These are phyloP conservation scores for Penicillium diatomitis DNA, from an alignment of 495 filamentous ascomycete species.

Conservation along the genomic window DNA sequence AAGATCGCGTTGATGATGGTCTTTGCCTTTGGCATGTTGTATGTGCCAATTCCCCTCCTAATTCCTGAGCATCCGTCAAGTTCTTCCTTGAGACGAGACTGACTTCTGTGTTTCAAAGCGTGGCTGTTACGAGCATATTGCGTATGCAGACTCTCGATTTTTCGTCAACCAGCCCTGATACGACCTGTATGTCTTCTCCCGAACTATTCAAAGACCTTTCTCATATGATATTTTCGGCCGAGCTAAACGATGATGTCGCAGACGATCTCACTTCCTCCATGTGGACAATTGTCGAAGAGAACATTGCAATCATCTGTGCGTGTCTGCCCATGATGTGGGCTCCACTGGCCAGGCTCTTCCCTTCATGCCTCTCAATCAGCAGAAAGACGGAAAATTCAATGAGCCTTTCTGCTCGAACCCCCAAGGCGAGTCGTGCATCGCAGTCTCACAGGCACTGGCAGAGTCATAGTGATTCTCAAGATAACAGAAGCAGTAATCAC, in stretches of 20 bases:
- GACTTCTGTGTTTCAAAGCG: constrained; percentile 8
- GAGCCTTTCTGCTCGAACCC: neutral
- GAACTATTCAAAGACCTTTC: neutral
- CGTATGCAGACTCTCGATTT: constrained; percentile 22
- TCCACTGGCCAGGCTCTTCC: constrained; percentile 5
- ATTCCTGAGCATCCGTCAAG: no score
- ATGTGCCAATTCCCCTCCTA: neutral
- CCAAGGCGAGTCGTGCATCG: neutral
- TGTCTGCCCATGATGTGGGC: constrained; percentile 29
- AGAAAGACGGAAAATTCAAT: neutral
- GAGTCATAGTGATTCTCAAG: no score
- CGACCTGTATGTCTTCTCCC: constrained; percentile 8
- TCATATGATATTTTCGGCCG: neutral
- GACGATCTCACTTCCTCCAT: constrained; percentile 27
- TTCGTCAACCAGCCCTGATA: constrained; percentile 14
- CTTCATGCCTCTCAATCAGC: neutral
- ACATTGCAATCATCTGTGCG: constrained; percentile 38
- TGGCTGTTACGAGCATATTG: constrained; percentile 23
- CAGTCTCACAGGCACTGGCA: neutral
- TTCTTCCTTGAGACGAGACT: neutral
- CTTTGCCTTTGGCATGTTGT: neutral
- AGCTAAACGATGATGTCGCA: neutral
- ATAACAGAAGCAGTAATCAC: no score
- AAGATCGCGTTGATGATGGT: neutral
- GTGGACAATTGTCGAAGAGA: constrained; percentile 39